Conservation (phyloP, 2,329 filamentous ascomycete genomes). For the Escovopsis sp. region DNA sequence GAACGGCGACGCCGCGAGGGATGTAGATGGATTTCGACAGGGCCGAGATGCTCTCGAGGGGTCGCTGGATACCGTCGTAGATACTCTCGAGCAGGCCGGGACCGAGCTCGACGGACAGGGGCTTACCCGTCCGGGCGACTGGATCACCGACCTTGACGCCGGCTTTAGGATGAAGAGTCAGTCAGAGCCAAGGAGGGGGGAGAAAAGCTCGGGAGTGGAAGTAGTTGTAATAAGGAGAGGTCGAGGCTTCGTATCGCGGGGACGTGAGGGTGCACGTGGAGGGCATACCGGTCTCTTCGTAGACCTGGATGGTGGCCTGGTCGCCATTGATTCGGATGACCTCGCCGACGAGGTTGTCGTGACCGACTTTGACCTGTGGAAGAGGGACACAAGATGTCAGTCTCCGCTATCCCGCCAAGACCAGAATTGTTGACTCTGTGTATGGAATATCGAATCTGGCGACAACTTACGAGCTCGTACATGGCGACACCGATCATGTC, state of each 20-base stretch:
- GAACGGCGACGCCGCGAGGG: constrained; percentile 77
- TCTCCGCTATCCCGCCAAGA: no score
- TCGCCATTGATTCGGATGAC: constrained; percentile 96
- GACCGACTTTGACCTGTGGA: constrained; percentile 69
- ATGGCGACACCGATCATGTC: constrained; percentile 98
- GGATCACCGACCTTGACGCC: constrained; percentile 94
- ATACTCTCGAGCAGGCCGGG: constrained; percentile 97
- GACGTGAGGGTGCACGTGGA: neutral
- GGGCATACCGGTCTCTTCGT: constrained; percentile 83
- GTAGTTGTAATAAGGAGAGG: no score
- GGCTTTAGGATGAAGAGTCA: constrained; percentile 34
- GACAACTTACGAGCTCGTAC: constrained; percentile 75
- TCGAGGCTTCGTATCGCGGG: neutral
- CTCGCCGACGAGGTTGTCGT: constrained; percentile 85
- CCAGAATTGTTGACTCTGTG: neutral
- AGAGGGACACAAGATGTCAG: constrained; percentile 4
- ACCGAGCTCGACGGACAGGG: constrained; percentile 90
- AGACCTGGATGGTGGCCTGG: constrained; percentile 95
- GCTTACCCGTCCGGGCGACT: constrained; percentile 80
- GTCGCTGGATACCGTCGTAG: constrained; percentile 97
- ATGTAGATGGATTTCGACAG: constrained; percentile 87
- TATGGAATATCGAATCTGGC: neutral
- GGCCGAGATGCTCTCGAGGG: constrained; percentile 69
- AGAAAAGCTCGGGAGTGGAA: no score
- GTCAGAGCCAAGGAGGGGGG: neutral